These are phyloP conservation scores for Penicillium capsulatum DNA, from an alignment of 2,329 filamentous ascomycete species.

Conservation along the genomic window DNA sequence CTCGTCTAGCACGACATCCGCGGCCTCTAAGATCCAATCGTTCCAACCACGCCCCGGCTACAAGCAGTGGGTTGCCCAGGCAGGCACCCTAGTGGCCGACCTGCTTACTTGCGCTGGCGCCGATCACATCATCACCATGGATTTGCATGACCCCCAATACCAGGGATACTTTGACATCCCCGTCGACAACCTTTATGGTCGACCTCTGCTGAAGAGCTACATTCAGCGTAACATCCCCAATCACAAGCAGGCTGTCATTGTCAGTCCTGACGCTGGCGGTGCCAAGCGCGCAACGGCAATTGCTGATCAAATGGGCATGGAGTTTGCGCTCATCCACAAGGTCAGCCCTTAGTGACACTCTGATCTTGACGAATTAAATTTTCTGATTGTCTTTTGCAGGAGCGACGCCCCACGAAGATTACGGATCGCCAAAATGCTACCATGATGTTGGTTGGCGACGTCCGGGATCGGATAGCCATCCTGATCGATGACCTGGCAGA, in stretches of 20 bases:
- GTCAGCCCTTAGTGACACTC: constrained; percentile 45
- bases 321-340: constrained; percentile 98
- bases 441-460: constrained; percentile 92
- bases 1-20: constrained; percentile 55
- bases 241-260: constrained; percentile 81
- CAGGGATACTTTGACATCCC: constrained; percentile 99
- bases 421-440: constrained; percentile 74
- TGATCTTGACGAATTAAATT: not conserved
- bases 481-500: constrained; percentile 92
- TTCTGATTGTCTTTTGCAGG: constrained; percentile 49
- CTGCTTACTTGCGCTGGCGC: constrained; percentile 91
- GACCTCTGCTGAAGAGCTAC: constrained; percentile 56
- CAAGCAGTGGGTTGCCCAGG: constrained; percentile 97
- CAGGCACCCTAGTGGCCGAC: constrained; percentile 89
- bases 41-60: constrained; percentile 87
- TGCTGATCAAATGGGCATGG: constrained; percentile 86
- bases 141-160: constrained; percentile 92
- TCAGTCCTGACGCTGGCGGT: constrained; percentile 92
- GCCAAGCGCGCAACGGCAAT: constrained; percentile 95
- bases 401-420: constrained; percentile 83
- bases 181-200: constrained; percentile 89
- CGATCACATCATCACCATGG: constrained; percentile 97
- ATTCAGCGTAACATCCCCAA: constrained; percentile 78
- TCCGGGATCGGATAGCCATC: constrained; percentile 75
- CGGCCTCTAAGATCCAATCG: constrained; percentile 52